These are phyloP conservation scores for Euphorbia peplus DNA, from an alignment of 345 rosid species.

Conservation along the genomic window DNA sequence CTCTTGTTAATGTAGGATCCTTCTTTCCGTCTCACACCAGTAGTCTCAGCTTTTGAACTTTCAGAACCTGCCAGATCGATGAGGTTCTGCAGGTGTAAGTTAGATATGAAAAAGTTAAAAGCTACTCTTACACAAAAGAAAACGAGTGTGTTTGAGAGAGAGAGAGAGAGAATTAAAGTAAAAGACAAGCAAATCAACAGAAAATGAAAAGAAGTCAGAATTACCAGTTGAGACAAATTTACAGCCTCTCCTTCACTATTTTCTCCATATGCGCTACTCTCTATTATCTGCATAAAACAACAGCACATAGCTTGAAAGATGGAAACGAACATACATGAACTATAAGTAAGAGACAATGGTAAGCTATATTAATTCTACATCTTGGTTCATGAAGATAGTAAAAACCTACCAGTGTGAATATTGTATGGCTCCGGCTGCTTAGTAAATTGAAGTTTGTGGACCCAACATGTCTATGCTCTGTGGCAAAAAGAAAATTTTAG, in stretches of 20 bases:
- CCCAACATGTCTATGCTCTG: conserved; percentile 99
- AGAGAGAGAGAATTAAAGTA: neutral
- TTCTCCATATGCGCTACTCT: conserved; percentile 83
- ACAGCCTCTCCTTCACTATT: conserved; percentile 82
- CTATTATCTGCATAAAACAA: conserved; percentile 62
- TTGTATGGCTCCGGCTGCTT: conserved; percentile 99
- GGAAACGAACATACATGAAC: conserved; percentile 4
- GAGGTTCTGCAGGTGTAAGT: conserved; percentile 85
- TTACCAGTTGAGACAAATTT: conserved; percentile 93
- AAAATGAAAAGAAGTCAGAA: conserved; percentile 28
- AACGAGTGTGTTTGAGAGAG: neutral
- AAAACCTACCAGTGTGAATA: conserved; percentile 86
- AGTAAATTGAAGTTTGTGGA: conserved; percentile 94
- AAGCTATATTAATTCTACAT: conserved; percentile 16
- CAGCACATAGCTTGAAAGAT: conserved; percentile 9
- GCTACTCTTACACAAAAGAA: neutral
- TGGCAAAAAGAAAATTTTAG: conserved; percentile 24
- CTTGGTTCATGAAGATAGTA: conserved; percentile 18
- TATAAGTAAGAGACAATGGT: neutral
- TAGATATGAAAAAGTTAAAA: conserved; percentile 35
- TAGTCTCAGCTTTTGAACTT: conserved; percentile 97
- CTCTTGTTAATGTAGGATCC: conserved; percentile 98
- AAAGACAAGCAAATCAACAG: conserved; percentile 2
- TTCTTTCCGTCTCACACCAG: conserved; percentile 91
- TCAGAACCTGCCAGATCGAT: conserved; percentile 99